phyloP scores from a whole-genome alignment of 805 yeast genomes.

The Pichia gijzeniarum region DNA sequence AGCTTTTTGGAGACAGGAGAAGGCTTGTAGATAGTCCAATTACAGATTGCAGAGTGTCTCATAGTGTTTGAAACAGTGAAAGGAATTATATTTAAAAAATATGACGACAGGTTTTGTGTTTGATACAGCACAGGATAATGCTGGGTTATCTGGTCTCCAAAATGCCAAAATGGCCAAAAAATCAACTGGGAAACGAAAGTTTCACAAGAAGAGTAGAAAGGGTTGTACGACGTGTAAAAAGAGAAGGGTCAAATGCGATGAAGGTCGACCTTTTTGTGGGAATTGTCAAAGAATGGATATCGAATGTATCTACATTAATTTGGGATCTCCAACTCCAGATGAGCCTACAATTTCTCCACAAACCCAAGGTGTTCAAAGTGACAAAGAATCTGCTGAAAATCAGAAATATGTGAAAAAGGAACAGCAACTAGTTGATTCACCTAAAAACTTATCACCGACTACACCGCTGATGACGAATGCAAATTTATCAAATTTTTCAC shows the following conservation, averaged over 20 bases:
- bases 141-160: neutral
- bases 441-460: neutral
- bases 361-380: neutral
- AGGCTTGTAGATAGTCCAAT: neutral
- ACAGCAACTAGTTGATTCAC: neutral
- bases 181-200: slow-evolving; percentile 72
- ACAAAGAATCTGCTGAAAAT: slow-evolving; percentile 4
- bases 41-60: neutral
- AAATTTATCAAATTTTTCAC: slow-evolving; percentile 2
- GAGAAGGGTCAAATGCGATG: slow-evolving; percentile 92
- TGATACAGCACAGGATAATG: neutral
- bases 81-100: neutral
- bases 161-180: slow-evolving; percentile 27
- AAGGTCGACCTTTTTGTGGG: slow-evolving; percentile 67
- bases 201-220: slow-evolving; percentile 79
- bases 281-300: slow-evolving; percentile 78
- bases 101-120: slow-evolving; percentile 1
- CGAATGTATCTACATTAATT: slow-evolving; percentile 53
- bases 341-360: neutral
- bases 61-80: too few species aligned
- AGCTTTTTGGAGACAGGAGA: too few species aligned
- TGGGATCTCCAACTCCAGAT: neutral
- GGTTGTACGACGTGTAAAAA: slow-evolving; percentile 89
- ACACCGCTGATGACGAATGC: slow-evolving; percentile 7
- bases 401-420: neutral